Percentiles rank a stretch among this genome's conserved stretches.
phyloP scores from a whole-genome alignment of 2,329 filamentous ascomycete species.

The Colletotrichum spaethianum region DNA sequence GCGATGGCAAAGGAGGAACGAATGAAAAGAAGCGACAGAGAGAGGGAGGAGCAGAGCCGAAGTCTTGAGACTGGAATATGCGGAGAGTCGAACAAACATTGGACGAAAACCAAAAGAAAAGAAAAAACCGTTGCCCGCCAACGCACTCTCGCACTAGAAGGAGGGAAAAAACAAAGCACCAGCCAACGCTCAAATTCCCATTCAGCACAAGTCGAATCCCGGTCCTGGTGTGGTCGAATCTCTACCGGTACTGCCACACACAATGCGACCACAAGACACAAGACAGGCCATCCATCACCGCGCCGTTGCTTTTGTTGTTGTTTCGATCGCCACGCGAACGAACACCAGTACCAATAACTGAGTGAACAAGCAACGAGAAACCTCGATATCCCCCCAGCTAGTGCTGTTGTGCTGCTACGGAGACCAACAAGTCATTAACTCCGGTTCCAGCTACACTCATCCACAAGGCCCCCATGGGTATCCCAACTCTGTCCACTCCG shows the following conservation, averaged over 20 bases:
- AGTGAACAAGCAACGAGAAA: not conserved
- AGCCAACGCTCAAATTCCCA: not conserved
- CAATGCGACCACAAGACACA: not conserved
- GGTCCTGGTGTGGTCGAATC: not conserved
- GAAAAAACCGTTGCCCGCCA: conserved; percentile 22
- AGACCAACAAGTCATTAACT: not conserved
- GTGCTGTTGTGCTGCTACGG: conserved; percentile 1
- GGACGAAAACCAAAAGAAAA: conserved; percentile 23
- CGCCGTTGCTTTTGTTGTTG: conserved; percentile 4
- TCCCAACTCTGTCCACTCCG: not conserved
- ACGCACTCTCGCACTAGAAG: conserved; percentile 24
- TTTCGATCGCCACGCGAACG: not conserved
- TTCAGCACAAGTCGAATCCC: conserved; percentile 10
- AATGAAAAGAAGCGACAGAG: not conserved
- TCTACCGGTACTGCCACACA: not conserved
- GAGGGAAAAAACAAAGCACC: not conserved
- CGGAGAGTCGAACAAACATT: conserved; percentile 8
- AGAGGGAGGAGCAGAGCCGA: not conserved
- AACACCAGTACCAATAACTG: not conserved
- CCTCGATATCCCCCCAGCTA: not conserved
- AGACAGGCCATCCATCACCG: not conserved
- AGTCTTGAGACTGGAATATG: not conserved
- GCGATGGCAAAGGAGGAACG: not conserved
- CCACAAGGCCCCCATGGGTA: not conserved
- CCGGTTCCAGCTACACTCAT: not conserved